Evolutionary conservation across 208 protist species (phyloP), one percentile per base, ranked within the genome.

Genomic region (Trypanosoma boissoni): DNA sequence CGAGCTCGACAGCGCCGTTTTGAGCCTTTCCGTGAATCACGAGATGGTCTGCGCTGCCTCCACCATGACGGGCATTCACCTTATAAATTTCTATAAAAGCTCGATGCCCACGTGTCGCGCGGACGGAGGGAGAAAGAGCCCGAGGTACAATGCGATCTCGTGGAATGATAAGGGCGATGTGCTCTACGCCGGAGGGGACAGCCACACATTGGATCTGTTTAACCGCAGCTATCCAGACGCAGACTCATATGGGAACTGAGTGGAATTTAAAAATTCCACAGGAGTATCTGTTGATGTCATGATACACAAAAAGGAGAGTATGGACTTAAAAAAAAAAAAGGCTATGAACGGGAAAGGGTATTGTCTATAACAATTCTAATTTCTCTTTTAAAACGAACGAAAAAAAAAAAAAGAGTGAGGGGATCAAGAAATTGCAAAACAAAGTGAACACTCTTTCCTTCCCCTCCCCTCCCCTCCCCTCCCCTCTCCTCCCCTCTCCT

Each of bases 1-100:
- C 20, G 84, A 92, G 34, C 70, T 95, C 62, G 85, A 92, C 53
- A 91, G 85, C 57, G 79, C 84, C n/a, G 70, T 92, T 2, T 64
- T 95, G 8, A 74, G 75, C 41, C 37, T 95, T 21, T 84, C 80
- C 32, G 81, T 91, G 39, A 89, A 77, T 63, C 62, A 42, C 41
- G 58, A 67, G 9, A 78, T 88, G 65, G 70, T 86, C 46, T 95
- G 88, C 50, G 88, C 85, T 23, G 81, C 83, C n/a, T 76, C 88
- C 1, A 95, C 88, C 27, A 55, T 91, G 45, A 92, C 88, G 1
- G 88, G 88, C 14, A 66, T 91, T 41, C 80, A 91, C 65, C 55
- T 87, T 21, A 82, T 95, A 45, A 86, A 85, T 63, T 91, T 90
- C 56, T 45, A 72, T 26, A 70, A 57, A n/a, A 67, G 67, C 43